phyloP scores from a whole-genome alignment of 2,329 filamentous ascomycete species.

The Aspergillus tubingensis region DNA sequence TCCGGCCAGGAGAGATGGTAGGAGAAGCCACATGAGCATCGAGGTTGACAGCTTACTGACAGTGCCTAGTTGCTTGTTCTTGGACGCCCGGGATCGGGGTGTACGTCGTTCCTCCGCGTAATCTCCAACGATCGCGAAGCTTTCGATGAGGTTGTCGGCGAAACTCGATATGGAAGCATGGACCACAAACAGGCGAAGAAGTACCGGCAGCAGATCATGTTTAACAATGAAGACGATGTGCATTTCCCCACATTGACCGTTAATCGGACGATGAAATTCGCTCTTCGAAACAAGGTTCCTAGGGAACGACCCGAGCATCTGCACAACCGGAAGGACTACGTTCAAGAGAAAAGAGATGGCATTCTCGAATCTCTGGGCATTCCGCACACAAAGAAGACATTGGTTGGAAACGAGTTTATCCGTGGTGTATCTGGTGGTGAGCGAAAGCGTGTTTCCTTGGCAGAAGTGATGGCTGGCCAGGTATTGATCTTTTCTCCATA shows the following conservation, averaged over 20 bases:
- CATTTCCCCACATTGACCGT: conserved; percentile 76
- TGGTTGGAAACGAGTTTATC: conserved; percentile 66
- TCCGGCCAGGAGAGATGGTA: conserved; percentile 49
- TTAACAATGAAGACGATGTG: conserved; percentile 74
- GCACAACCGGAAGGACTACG: conserved; percentile 31
- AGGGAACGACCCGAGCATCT: conserved; percentile 28
- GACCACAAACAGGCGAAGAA: conserved; percentile 48
- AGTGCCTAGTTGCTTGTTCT: conserved; percentile 60
- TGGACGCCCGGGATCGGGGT: conserved; percentile 68
- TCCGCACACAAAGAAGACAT: conserved; percentile 60
- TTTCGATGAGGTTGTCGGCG: conserved; percentile 59
- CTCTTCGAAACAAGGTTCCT: conserved; percentile 55
- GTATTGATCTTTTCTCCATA: conserved; percentile 29
- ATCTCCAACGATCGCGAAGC: conserved; percentile 65
- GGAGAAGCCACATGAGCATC: neutral
- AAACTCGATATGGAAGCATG: conserved; percentile 55
- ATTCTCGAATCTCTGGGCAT: conserved; percentile 38
- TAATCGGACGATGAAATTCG: conserved; percentile 72
- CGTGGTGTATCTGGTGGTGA: conserved; percentile 69
- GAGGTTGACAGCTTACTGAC: neutral
- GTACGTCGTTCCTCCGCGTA: conserved; percentile 69
- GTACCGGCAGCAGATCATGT: conserved; percentile 55
- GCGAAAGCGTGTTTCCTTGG: conserved; percentile 67
- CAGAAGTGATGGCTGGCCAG: conserved; percentile 58
- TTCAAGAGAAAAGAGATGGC: conserved; percentile 32